Base-by-base conservation (phyloP, 495 filamentous ascomycete species). In the Trypethelium eluteriae region DNA sequence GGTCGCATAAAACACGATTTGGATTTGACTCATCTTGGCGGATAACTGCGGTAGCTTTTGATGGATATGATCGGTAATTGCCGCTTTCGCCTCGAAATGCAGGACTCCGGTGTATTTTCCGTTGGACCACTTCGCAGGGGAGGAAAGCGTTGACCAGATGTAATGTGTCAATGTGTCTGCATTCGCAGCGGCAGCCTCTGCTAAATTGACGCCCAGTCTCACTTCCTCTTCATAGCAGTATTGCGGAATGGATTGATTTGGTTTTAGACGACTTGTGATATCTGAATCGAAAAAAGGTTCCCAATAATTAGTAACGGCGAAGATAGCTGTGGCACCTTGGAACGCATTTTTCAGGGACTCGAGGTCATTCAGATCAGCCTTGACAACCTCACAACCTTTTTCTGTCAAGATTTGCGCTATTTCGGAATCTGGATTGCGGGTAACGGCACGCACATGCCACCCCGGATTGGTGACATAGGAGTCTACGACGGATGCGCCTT, bases 241-340 rank as follows among this genome's bases (percentile, higher is more conserved):
- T 41, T 63, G 5, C 3, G 25, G 3, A 7, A 36, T 36, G 6
- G 53, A 3, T 10, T 50, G 38, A 39, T 0, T 65, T 38, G 18
- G 41, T 9, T 53, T 63, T 10, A 35, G 7, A 34, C 32, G 3
- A 10, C 25, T 36, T 36, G 39, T 35, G n/a, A 59, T 41, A 14
- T 39, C 41, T 56, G 50, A 3, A 2, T 62, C 63, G 18, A 10
- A n/a, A 18, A 67, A 65, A 14, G 35, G 47, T 53, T 80, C 79
- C 78, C 79, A 84, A 72, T 80, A 85, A 64, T 83, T 76, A 7
- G 81, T 84, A 57, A 81, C 77, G 72, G 72, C 74, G 76, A 81
- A 82, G 68, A 83, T 82, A 64, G 79, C 63, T 69, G 74, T 80
- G 38, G 81, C 79, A 64, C 77, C 78, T 7, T 57, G 14, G 70